Conservation (phyloP, 23 red algal species). For the Gracilaria gracilis region DNA sequence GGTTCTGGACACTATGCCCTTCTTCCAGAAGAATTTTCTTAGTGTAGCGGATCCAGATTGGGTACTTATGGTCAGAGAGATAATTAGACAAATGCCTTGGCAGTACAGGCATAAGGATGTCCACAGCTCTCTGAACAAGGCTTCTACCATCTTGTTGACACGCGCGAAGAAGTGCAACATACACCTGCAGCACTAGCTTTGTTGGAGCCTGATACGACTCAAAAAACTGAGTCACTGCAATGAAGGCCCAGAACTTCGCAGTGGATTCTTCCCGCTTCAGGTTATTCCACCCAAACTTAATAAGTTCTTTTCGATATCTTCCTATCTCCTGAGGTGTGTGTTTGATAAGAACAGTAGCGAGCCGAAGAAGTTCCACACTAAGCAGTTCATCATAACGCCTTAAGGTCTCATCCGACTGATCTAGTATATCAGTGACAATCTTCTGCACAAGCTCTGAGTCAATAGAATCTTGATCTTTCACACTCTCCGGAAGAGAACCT, state of each 20-base stretch:
- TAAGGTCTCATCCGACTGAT: conserved; percentile 77
- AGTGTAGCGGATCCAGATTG: conserved; percentile 92
- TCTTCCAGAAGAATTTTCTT: conserved; percentile 96
- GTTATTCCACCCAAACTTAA: conserved; percentile 99
- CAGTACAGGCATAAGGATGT: conserved; percentile 86
- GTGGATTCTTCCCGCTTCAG: conserved; percentile 96
- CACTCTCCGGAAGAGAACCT: not conserved
- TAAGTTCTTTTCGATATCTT: conserved; percentile 90
- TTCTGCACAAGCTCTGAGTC: conserved; percentile 48
- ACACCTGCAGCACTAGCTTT: conserved; percentile 95
- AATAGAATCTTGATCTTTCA: not conserved
- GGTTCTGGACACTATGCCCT: conserved; percentile 78
- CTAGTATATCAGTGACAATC: conserved; percentile 77
- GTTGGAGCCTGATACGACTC: conserved; percentile 96
- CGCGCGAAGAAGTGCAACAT: conserved; percentile 93
- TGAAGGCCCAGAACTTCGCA: conserved; percentile 97
- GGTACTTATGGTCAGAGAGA: conserved; percentile 75
- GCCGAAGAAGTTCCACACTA: conserved; percentile 86
- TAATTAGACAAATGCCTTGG: conserved; percentile 74
- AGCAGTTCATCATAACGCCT: conserved; percentile 72
- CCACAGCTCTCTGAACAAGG: conserved; percentile 84
- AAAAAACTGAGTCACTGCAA: conserved; percentile 93
- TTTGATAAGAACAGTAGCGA: conserved; percentile 92
- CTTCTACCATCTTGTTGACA: conserved; percentile 78
- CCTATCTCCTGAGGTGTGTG: conserved; percentile 80